Evolutionary conservation across 179 eudicot genomes (phyloP), one percentile per base, ranked within the genome.

Genomic region (Patellifolia procumbens): DNA sequence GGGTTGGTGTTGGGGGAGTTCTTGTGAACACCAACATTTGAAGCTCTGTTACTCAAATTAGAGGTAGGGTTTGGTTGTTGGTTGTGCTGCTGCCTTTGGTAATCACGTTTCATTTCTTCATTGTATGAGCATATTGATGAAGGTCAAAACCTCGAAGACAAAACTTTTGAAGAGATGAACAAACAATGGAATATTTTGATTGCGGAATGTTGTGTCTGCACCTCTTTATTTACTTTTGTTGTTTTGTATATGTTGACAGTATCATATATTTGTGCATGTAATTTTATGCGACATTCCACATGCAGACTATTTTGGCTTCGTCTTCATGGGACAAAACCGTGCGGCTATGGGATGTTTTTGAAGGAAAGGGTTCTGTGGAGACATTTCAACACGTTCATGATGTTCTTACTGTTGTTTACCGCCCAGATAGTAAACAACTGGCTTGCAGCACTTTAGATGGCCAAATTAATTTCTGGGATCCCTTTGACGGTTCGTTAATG

Each of bases 271-370:
- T 70, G 24, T 58, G 48, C 3, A 46, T 61, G 48, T 56, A 56
- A 37, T 22, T 71, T 39, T 62, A 24, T 60, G 20, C 7, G 74
- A 32, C 53, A 52, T 46, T 49, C 76, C 31, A n/a, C 35, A 32
- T 81, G 79, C 76, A 95, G 99, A 89, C 97, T 46, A 87, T 88
- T 59, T 79, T 95, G 80, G 95, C 99, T 72, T 95, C 99, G 71
- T 95, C 99, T 65, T 95, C 99, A 31, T 95, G 98, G 97, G 97
- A 93, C 87, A 95, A 84, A 87, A 88, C 97, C 73, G 93, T 93
- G 76, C 92, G 96, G 66, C 73, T 95, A 81, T 93, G 99, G 99
- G 98, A 95, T 81, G 89, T 95, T 75, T 95, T 93, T 87, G 91
- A 91, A 78, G 99, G 98, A 74, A 95, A 89, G 77, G 99, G 97